phyloP scores from a whole-genome alignment of 768 basidiomycete genomes.

The Russula griseocarnosa region DNA sequence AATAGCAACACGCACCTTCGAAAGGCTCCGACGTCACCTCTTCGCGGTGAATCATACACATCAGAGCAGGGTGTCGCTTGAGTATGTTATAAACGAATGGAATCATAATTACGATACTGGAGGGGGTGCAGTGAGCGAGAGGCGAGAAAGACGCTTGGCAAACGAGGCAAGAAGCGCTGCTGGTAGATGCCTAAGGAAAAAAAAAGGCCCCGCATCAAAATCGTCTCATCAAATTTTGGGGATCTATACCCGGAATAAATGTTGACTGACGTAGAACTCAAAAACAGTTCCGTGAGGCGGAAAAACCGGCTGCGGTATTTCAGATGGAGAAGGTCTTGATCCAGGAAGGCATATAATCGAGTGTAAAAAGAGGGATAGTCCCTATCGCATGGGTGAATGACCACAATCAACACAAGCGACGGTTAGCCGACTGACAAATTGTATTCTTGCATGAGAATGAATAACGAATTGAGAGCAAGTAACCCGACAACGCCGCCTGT shows the following conservation, averaged over 20 bases:
- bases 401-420: slow-evolving; percentile 2
- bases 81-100: slow-evolving; percentile 94
- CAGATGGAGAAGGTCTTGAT: slow-evolving; percentile 82
- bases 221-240: neutral
- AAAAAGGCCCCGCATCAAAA: neutral
- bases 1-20: slow-evolving; percentile 7
- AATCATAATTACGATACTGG: slow-evolving; percentile 84
- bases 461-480: slow-evolving; percentile 86
- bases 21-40: slow-evolving; percentile 35
- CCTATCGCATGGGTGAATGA: slow-evolving; percentile 40
- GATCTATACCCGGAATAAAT: neutral
- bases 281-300: slow-evolving; percentile 83
- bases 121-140: slow-evolving; percentile 81
- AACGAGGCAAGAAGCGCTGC: slow-evolving; percentile 91
- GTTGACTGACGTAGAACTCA: slow-evolving; percentile 72
- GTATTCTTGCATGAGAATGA: slow-evolving; percentile 85
- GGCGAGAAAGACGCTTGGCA: slow-evolving; percentile 81
- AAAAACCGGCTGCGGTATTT: slow-evolving; percentile 95
- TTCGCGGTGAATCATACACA: slow-evolving; percentile 85
- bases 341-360: slow-evolving; percentile 84
- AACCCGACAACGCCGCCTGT: slow-evolving; percentile 81
- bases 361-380: slow-evolving; percentile 97
- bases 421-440: slow-evolving; percentile 64
- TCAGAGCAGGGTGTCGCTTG: slow-evolving; percentile 85
- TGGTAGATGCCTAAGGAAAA: slow-evolving; percentile 67